Evolutionary conservation across 1,284 basidiomycete species (phyloP), one percentile per base, ranked within the genome.

Genomic region (Xerocomus amazonicus): DNA sequence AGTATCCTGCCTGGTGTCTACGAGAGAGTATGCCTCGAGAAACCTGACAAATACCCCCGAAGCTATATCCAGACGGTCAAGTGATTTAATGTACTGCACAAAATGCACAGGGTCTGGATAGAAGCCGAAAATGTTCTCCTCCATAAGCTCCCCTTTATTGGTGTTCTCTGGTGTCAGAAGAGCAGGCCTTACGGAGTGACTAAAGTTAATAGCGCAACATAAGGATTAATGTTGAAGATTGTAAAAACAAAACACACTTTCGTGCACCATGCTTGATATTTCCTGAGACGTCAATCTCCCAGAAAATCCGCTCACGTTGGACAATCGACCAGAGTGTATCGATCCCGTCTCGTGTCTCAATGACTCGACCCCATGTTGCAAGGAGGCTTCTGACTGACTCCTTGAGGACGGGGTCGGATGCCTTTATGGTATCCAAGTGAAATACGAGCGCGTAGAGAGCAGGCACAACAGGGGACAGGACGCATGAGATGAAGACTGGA

Each of bases 101-200:
- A 92, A 81, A 52, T 81, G 77, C 1, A 64, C 59, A 1, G 92
- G 87, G 56, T 90, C 81, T 1, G 92, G 90, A 43, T 81, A 83
- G 9, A 90, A 70, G 45, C 79, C 71, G n/a, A 90, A 70, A 8
- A 85, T 63, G 48, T 84, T 77, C 6, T 77, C 59, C 54, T 77
- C 75, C 19, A 75, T 64, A 0, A 66, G 58, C 8, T 73, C 71
- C 19, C 68, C 70, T 34, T 61, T 65, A 32, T 62, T 66, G 7
- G 79, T 57, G 55, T 77, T 73, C 49, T 77, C 71, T 13, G 80
- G 79, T 3, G 79, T 82, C 41, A 84, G 69, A 10, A 84, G 62
- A 7, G 71, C 65, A 9, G 76, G 68, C 1, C 66, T 62, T 26
- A 63, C 51, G 14, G 56, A 16, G 33, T 32, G 31, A 43, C 47